phyloP scores from a whole-genome alignment of 805 yeast genomes.

The Suhomyces prunicola region DNA sequence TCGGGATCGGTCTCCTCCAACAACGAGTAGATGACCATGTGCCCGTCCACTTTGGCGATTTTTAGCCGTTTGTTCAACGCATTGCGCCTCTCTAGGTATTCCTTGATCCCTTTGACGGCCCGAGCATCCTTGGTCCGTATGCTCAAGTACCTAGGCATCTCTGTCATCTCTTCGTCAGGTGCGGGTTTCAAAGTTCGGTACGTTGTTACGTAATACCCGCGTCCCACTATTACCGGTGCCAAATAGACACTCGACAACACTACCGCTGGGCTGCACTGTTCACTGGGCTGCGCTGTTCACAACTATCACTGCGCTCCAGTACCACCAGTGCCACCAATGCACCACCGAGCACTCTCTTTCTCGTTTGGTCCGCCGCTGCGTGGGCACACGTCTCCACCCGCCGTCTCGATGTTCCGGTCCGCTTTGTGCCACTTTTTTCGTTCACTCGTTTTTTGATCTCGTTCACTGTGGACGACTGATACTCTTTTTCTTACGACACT shows the following conservation, averaged over 20 bases:
- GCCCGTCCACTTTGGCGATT: slow-evolving; percentile 11
- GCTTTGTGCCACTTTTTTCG: slow-evolving; percentile 3
- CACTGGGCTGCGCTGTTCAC: no score
- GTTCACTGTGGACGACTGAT: not conserved
- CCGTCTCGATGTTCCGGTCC: not conserved
- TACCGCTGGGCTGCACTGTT: no score
- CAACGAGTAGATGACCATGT: slow-evolving; percentile 13
- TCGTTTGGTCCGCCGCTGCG: no score
- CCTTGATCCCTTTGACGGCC: slow-evolving; percentile 18
- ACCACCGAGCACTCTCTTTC: no score
- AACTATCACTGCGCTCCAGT: no score
- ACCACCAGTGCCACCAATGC: no score
- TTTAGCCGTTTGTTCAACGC: slow-evolving; percentile 16
- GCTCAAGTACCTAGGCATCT: not conserved
- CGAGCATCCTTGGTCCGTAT: slow-evolving; percentile 9
- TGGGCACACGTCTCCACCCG: no score
- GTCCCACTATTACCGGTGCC: not conserved
- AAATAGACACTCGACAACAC: no score
- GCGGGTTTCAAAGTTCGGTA: not conserved
- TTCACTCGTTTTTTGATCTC: slow-evolving; percentile 1
- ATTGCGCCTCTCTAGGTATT: slow-evolving; percentile 12
- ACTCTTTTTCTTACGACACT: not conserved
- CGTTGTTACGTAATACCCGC: not conserved
- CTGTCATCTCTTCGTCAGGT: not conserved
- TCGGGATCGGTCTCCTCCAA: not conserved